phyloP scores from a whole-genome alignment of 495 filamentous ascomycete genomes.

The Haplographium delicatum region DNA sequence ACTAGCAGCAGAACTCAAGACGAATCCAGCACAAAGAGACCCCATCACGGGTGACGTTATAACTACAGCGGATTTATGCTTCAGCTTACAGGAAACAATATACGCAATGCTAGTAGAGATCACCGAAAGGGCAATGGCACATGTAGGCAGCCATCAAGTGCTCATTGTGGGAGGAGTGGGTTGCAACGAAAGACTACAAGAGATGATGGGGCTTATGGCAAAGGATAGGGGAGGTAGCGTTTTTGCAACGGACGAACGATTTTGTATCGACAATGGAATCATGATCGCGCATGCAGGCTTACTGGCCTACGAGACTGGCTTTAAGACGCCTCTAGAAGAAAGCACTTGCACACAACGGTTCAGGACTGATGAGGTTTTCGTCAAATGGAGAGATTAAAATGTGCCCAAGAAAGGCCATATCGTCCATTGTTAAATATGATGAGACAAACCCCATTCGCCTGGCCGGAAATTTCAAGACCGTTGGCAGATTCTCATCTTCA shows the following conservation, averaged over 20 bases:
- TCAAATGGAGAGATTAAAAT: slow-evolving; percentile 84
- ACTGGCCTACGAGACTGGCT: slow-evolving; percentile 74
- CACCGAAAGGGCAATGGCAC: slow-evolving; percentile 96
- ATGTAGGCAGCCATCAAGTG: slow-evolving; percentile 86
- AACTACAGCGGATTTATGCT: slow-evolving; percentile 86
- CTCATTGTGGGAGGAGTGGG: slow-evolving; percentile 97
- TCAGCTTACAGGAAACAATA: slow-evolving; percentile 90
- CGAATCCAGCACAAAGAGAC: slow-evolving; percentile 38
- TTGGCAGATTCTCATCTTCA: too few species aligned
- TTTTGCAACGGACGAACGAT: slow-evolving; percentile 92
- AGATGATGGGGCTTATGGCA: slow-evolving; percentile 99
- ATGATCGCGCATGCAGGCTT: slow-evolving; percentile 99
- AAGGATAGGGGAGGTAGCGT: slow-evolving; percentile 81
- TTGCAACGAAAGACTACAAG: slow-evolving; percentile 91
- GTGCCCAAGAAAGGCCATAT: not conserved
- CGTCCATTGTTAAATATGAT: too few species aligned
- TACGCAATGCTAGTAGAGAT: slow-evolving; percentile 98
- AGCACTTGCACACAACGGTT: slow-evolving; percentile 91
- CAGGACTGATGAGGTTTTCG: slow-evolving; percentile 87
- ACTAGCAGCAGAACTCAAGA: slow-evolving; percentile 60
- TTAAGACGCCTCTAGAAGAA: slow-evolving; percentile 69
- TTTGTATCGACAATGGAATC: slow-evolving; percentile 98
- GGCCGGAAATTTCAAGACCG: too few species aligned
- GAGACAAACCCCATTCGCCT: too few species aligned
- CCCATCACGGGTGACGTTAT: slow-evolving; percentile 41